These are phyloP conservation scores for Cryphonectria parasitica DNA, from an alignment of 2,329 filamentous ascomycete species.

Conservation along the genomic window DNA sequence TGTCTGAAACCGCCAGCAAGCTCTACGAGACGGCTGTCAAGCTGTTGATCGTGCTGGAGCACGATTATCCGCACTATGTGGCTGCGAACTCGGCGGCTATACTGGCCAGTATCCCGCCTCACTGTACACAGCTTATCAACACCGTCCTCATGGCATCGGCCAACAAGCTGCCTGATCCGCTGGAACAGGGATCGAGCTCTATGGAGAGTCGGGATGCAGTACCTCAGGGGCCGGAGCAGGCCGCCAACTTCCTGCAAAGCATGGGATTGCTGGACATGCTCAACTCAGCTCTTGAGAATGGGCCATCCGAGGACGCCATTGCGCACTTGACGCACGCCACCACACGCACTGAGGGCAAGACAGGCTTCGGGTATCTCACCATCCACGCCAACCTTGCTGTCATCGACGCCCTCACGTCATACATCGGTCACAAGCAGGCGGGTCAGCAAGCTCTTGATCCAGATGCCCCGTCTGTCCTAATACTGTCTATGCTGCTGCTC, in stretches of 20 bases:
- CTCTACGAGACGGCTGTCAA: conserved; percentile 85
- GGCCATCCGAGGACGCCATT: conserved; percentile 72
- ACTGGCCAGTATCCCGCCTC: conserved; percentile 77
- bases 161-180: conserved; percentile 74
- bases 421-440: conserved; percentile 72
- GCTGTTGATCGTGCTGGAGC: conserved; percentile 81
- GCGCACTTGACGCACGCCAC: conserved; percentile 78
- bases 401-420: conserved; percentile 81
- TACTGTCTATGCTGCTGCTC: conserved; percentile 77
- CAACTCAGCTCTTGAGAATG: conserved; percentile 62
- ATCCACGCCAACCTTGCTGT: conserved; percentile 71
- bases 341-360: conserved; percentile 60
- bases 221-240: conserved; percentile 68
- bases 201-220: conserved; percentile 76
- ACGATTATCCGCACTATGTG: conserved; percentile 93
- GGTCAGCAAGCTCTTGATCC: conserved; percentile 67
- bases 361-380: conserved; percentile 67
- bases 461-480: conserved; percentile 68
- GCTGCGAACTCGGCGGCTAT: conserved; percentile 84
- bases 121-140: conserved; percentile 87
- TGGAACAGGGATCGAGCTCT: conserved; percentile 71
- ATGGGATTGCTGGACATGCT: conserved; percentile 63
- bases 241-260: conserved; percentile 56
- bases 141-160: conserved; percentile 80
- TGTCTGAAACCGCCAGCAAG: conserved; percentile 73